Evolutionary conservation across 108 stramenopile genomes (phyloP).

Genomic region (Poteriospumella lacustris): DNA sequence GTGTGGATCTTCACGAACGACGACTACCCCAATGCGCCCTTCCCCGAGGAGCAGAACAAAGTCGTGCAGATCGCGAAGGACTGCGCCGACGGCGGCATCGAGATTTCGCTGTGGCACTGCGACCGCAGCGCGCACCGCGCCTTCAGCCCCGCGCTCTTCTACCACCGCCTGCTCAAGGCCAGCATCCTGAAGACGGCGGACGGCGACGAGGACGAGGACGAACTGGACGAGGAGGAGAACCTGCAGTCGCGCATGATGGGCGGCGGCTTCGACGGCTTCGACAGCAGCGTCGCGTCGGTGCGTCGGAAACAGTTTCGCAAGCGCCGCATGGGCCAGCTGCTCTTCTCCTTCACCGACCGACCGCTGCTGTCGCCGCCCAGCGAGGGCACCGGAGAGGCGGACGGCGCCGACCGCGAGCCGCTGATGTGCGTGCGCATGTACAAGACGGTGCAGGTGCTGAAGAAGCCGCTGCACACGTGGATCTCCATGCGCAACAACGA

Average conservation of each 20-base stretch:
- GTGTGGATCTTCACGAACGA: conserved; percentile 28
- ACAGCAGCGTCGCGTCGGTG: not conserved
- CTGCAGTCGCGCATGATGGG: not conserved
- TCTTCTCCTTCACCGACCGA: not conserved
- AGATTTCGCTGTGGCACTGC: conserved; percentile 15
- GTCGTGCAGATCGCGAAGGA: conserved; percentile 10
- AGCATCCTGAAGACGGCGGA: not conserved
- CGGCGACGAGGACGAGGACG: conserved; percentile 26
- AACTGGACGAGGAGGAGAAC: conserved; percentile 21
- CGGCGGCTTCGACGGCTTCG: conserved; percentile 1
- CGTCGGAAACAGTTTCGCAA: not conserved
- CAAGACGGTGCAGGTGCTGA: not conserved
- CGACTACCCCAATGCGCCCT: conserved; percentile 10
- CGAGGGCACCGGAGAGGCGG: too few species aligned
- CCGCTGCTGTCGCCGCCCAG: too few species aligned
- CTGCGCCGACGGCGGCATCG: not conserved
- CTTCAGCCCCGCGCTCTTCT: not conserved
- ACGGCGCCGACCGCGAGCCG: too few species aligned
- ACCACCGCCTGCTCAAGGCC: not conserved
- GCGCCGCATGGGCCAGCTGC: not conserved
- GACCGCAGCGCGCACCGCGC: not conserved
- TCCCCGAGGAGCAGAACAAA: not conserved
- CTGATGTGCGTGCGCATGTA: not conserved
- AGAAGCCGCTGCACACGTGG: not conserved
- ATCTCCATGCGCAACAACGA: not conserved